phyloP scores from a whole-genome alignment of 495 filamentous ascomycete species.

The Rusavskia elegans region DNA sequence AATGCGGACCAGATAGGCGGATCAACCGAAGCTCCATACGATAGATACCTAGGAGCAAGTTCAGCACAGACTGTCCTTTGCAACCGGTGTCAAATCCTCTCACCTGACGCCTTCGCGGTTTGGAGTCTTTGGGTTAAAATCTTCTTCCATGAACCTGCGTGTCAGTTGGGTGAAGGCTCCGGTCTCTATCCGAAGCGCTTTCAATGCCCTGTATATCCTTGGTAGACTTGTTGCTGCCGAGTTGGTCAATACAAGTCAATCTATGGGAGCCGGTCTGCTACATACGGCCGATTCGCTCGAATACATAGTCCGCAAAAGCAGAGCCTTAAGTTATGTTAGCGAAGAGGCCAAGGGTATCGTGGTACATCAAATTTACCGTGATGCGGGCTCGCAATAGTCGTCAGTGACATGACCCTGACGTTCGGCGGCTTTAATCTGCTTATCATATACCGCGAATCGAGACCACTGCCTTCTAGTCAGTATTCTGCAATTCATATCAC shows the following conservation, averaged over 20 bases:
- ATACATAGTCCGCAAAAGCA: constrained; percentile 69
- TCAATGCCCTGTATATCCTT: constrained; percentile 51
- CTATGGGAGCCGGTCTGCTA: not conserved
- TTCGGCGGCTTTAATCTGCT: constrained; percentile 53
- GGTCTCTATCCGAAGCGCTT: constrained; percentile 53
- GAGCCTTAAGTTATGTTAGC: constrained; percentile 30
- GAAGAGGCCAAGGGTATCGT: not conserved
- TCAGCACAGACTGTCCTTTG: not conserved
- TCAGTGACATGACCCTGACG: constrained; percentile 62
- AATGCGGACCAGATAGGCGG: constrained; percentile 60
- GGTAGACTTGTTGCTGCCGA: constrained; percentile 37
- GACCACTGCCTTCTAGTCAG: constrained; percentile 37
- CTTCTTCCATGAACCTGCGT: constrained; percentile 57
- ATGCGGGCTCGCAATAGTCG: constrained; percentile 81
- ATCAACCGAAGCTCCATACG: constrained; percentile 66
- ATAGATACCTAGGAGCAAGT: constrained; percentile 55
- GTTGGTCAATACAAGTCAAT: not conserved
- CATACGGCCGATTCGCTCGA: constrained; percentile 49
- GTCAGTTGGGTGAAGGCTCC: constrained; percentile 81
- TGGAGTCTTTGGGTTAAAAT: constrained; percentile 69
- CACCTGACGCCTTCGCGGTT: constrained; percentile 55
- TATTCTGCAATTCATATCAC: not conserved
- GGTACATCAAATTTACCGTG: constrained; percentile 32
- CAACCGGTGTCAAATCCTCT: not conserved
- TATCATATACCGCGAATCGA: constrained; percentile 90